These are phyloP conservation scores for Hypoxylon perforatum DNA, from an alignment of 495 filamentous ascomycete species.

Conservation along the genomic window DNA sequence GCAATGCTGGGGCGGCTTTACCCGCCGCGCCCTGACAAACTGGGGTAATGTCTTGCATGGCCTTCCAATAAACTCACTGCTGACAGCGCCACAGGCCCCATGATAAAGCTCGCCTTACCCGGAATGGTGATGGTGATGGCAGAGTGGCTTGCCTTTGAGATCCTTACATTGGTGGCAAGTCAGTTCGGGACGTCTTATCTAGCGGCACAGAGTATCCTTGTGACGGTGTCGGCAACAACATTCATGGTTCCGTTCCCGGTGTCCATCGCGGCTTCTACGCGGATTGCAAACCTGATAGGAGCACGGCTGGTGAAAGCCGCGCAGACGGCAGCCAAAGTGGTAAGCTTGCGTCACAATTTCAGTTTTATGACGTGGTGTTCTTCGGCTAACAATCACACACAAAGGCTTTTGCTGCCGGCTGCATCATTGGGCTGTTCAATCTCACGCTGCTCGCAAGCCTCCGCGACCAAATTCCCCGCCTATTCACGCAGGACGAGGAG, in stretches of 20 bases:
- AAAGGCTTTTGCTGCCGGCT: conserved; percentile 69
- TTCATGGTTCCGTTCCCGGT: conserved; percentile 73
- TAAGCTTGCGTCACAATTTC: conserved; percentile 48
- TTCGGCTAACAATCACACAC: conserved; percentile 27
- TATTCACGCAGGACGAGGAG: conserved; percentile 84
- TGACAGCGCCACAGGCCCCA: conserved; percentile 59
- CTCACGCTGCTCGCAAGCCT: conserved; percentile 71
- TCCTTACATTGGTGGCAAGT: conserved; percentile 76
- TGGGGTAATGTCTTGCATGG: conserved; percentile 65
- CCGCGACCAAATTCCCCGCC: conserved; percentile 73
- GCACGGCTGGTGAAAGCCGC: conserved; percentile 77
- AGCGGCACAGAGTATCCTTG: conserved; percentile 70
- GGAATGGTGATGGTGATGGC: conserved; percentile 94
- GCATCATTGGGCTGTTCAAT: conserved; percentile 80
- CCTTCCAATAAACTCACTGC: neutral
- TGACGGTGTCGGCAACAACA: conserved; percentile 64
- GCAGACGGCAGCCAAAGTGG: conserved; percentile 75
- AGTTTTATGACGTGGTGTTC: neutral
- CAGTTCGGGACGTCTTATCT: conserved; percentile 76
- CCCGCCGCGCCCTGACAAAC: conserved; percentile 73
- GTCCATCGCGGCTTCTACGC: conserved; percentile 70
- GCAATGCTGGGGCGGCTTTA: conserved; percentile 89
- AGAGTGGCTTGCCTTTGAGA: conserved; percentile 87
- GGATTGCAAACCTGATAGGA: conserved; percentile 73
- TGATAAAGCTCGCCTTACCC: conserved; percentile 85